A percentile compares a stretch with the other conserved stretches of the same genome.
These are phyloP conservation scores for Xerocomus potaroensis DNA, from an alignment of 768 basidiomycete genomes.

Conservation along the genomic window DNA sequence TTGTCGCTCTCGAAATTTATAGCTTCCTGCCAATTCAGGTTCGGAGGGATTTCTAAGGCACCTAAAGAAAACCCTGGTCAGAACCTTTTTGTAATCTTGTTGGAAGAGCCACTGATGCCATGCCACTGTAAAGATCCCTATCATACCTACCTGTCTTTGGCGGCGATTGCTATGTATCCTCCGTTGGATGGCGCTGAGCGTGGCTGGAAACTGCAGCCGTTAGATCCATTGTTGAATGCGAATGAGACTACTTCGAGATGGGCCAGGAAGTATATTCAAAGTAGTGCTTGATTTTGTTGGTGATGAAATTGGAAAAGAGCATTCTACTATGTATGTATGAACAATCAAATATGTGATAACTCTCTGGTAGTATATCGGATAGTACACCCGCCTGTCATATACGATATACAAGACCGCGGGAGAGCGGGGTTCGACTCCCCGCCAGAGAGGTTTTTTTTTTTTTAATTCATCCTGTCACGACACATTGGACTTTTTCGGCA, in stretches of 20 bases:
- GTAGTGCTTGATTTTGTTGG: slow-evolving; percentile 12
- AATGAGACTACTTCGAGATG: slow-evolving; percentile 60
- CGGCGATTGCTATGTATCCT: slow-evolving; percentile 68
- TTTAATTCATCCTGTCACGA: background rate
- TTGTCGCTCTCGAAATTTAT: slow-evolving; percentile 60
- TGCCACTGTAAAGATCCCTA: slow-evolving; percentile 79
- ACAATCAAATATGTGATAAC: too few relatives aligned
- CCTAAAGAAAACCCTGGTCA: slow-evolving; percentile 77
- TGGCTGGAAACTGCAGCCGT: slow-evolving; percentile 53
- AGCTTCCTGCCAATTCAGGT: slow-evolving; percentile 75
- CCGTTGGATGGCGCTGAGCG: slow-evolving; percentile 30
- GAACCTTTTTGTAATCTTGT: slow-evolving; percentile 6
- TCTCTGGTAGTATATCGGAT: slow-evolving; percentile 50
- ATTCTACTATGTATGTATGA: too few relatives aligned
- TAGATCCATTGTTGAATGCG: slow-evolving; percentile 74
- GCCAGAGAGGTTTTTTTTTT: slow-evolving; percentile 34
- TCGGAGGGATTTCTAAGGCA: slow-evolving; percentile 84
- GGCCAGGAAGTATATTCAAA: slow-evolving; percentile 57
- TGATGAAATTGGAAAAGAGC: background rate
- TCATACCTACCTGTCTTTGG: slow-evolving; percentile 89
- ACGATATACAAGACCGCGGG: slow-evolving; percentile 26
- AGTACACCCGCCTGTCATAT: slow-evolving; percentile 49
- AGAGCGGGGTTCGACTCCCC: slow-evolving; percentile 45
- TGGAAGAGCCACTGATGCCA: slow-evolving; percentile 6
- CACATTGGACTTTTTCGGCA: background rate